Evolutionary conservation across 805 yeast genomes (phyloP).

Genomic region (Nakazawaea wyomingensis): DNA sequence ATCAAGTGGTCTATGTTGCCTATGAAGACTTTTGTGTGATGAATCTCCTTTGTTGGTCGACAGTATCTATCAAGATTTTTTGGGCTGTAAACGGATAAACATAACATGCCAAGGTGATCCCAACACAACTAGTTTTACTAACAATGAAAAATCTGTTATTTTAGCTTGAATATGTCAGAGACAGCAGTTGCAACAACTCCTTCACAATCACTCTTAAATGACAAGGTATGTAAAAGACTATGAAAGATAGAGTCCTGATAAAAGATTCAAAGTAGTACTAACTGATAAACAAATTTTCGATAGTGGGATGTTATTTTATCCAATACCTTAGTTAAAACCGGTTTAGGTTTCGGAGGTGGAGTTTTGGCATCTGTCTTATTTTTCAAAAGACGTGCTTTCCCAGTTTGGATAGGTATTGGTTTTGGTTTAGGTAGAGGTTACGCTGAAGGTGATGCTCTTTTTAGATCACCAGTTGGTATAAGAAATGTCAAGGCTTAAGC

Average conservation of each 20-base stretch:
- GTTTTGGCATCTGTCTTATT: constrained; percentile 85
- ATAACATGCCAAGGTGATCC: too few species aligned
- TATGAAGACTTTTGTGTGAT: too few species aligned
- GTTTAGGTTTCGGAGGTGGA: constrained; percentile 95
- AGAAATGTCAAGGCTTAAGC: constrained; percentile 66
- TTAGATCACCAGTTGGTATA: constrained; percentile 76
- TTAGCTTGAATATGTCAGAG: constrained; percentile 7
- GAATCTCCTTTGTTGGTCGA: too few species aligned
- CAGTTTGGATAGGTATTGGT: constrained; percentile 96
- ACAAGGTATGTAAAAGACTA: constrained; percentile 41
- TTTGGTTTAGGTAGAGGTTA: constrained; percentile 98
- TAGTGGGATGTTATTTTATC: constrained; percentile 95
- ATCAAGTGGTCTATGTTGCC: too few species aligned
- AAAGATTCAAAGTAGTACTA: too few species aligned
- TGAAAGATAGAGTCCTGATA: too few species aligned
- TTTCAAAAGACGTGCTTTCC: constrained; percentile 93
- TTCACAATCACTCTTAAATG: constrained; percentile 56
- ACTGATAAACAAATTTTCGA: constrained; percentile 1
- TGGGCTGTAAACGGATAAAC: too few species aligned
- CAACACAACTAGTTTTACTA: too few species aligned
- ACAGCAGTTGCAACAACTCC: constrained; percentile 23
- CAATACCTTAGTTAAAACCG: constrained; percentile 90
- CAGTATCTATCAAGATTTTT: too few species aligned
- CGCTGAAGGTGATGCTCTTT: constrained; percentile 96
- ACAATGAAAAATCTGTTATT: too few species aligned